phyloP scores from a whole-genome alignment of 768 basidiomycete species.

The Pisolithus marmoratus region DNA sequence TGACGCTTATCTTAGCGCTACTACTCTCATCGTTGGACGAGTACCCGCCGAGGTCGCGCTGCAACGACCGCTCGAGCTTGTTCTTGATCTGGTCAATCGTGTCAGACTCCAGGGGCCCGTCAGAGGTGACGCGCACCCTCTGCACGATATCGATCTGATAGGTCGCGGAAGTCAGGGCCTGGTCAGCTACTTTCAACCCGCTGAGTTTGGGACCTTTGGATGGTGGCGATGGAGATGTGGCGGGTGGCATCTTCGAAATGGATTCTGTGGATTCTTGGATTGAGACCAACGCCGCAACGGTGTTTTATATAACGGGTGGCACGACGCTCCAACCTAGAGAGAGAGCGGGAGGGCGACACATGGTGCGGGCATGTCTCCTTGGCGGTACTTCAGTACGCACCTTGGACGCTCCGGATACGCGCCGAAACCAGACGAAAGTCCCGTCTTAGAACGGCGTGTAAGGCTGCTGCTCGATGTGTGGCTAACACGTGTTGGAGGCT shows the following conservation, averaged over 20 bases:
- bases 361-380: slow-evolving; percentile 14
- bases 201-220: background rate
- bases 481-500: slow-evolving; percentile 17
- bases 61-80: slow-evolving; percentile 14
- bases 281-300: background rate
- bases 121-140: slow-evolving; percentile 23
- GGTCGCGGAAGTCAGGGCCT: slow-evolving; percentile 4
- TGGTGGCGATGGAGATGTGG: slow-evolving; percentile 5
- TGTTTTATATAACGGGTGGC: background rate
- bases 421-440: slow-evolving; percentile 3
- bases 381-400: slow-evolving; percentile 12
- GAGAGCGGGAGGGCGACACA: background rate
- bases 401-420: slow-evolving; percentile 8
- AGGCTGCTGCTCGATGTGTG: slow-evolving; percentile 7
- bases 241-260: background rate
- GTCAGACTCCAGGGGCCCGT: slow-evolving; percentile 20
- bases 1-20: slow-evolving; percentile 18
- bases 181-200: background rate
- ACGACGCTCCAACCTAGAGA: background rate
- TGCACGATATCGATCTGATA: slow-evolving; percentile 28
- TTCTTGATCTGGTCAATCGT: slow-evolving; percentile 27
- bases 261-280: background rate
- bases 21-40: slow-evolving; percentile 22
- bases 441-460: background rate
- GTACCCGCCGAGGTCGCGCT: slow-evolving; percentile 21